Evolutionary conservation across 2,329 filamentous ascomycete genomes (phyloP).

Genomic region (Venturiaceae sp.): DNA sequence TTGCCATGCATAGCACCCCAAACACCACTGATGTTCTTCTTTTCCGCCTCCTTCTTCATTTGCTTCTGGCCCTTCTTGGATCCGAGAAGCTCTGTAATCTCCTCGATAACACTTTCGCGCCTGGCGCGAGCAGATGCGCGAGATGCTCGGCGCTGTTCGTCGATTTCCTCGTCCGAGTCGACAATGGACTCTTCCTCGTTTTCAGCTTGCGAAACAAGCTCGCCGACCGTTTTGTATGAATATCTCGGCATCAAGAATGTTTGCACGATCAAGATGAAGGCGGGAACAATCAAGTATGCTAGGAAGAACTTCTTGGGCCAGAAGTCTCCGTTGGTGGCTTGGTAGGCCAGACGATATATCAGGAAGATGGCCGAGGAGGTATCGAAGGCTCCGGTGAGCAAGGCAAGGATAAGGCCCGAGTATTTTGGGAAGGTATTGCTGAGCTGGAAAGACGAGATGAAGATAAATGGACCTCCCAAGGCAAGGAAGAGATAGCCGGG

Average conservation of each 20-base stretch:
- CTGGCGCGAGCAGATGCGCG: constrained; percentile 46
- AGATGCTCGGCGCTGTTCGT: constrained; percentile 35
- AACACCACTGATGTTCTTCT: constrained; percentile 63
- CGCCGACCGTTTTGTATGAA: constrained; percentile 54
- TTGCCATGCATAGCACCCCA: constrained; percentile 78
- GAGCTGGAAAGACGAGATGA: constrained; percentile 41
- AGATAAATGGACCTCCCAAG: constrained; percentile 39
- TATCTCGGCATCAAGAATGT: constrained; percentile 35
- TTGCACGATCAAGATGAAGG: constrained; percentile 32
- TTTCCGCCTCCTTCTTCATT: constrained; percentile 55
- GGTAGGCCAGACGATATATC: constrained; percentile 36
- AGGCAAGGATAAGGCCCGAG: constrained; percentile 38
- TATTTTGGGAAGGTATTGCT: constrained; percentile 41
- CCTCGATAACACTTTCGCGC: constrained; percentile 53
- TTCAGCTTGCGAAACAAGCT: constrained; percentile 67
- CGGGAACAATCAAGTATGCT: constrained; percentile 37
- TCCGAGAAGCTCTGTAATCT: constrained; percentile 67
- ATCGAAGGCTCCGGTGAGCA: constrained; percentile 42
- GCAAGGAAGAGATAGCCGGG: constrained; percentile 40
- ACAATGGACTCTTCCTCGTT: constrained; percentile 28
- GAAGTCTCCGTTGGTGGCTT: constrained; percentile 30
- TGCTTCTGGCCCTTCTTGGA: constrained; percentile 54
- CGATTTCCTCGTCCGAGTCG: constrained; percentile 44
- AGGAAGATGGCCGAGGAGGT: constrained; percentile 39
- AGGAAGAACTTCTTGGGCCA: constrained; percentile 39